A percentile compares a stretch with the other conserved stretches of the same genome.
Conservation (phyloP, 306 rosid genomes). For the Luffa acutangula region DNA sequence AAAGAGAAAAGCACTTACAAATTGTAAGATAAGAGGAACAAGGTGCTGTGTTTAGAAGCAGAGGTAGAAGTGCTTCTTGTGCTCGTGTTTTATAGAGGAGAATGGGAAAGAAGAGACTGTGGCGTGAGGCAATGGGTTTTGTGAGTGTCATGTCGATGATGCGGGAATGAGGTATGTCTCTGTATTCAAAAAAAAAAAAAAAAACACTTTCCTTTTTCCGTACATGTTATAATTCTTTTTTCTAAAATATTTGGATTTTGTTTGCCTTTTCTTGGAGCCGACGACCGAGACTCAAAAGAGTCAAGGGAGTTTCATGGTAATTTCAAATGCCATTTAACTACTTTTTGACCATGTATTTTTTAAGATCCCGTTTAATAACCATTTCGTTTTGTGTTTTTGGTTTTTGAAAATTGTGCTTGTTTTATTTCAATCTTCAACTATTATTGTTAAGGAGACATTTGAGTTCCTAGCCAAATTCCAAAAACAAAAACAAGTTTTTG, state of each 20-base stretch:
- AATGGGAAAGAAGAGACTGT: neutral
- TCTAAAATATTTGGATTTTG: neutral
- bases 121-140: neutral
- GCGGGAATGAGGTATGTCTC: neutral
- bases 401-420: too few relatives aligned
- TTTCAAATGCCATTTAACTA: too few relatives aligned
- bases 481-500: too few relatives aligned
- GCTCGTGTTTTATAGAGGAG: neutral
- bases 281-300: neutral
- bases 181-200: too few relatives aligned
- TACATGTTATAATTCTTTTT: neutral
- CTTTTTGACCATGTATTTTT: too few relatives aligned
- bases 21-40: neutral
- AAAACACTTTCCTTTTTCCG: neutral
- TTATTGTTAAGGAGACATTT: too few relatives aligned
- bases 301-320: too few relatives aligned
- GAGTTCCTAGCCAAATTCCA: too few relatives aligned
- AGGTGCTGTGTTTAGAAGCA: neutral
- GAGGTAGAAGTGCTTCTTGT: accelerated
- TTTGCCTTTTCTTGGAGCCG: neutral
- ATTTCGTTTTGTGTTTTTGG: too few relatives aligned
- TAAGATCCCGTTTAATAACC: too few relatives aligned
- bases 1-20: neutral
- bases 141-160: neutral
- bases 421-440: too few relatives aligned